phyloP scores from a whole-genome alignment of 2,329 filamentous ascomycete species.

The Nigrospora sphaerica region DNA sequence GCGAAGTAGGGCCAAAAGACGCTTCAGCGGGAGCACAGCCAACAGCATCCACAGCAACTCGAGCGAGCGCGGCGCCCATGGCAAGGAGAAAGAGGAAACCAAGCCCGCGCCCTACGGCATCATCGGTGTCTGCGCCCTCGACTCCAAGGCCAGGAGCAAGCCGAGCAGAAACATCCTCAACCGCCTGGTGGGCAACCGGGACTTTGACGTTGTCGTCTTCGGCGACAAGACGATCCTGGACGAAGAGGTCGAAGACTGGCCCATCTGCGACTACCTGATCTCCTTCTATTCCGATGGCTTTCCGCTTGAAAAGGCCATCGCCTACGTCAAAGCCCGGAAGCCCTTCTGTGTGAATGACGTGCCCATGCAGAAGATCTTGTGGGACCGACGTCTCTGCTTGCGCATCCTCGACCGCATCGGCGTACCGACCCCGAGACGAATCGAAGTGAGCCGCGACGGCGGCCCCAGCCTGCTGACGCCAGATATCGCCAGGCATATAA shows the following conservation, averaged over 20 bases:
- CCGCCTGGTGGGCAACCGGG: conserved; percentile 77
- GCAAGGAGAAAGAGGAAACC: conserved; percentile 51
- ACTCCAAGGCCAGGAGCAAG: conserved; percentile 94
- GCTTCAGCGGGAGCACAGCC: conserved; percentile 76
- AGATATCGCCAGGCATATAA: conserved; percentile 74
- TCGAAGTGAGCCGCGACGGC: conserved; percentile 91
- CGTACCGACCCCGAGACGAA: conserved; percentile 78
- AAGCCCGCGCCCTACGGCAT: conserved; percentile 56
- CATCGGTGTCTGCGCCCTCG: conserved; percentile 91
- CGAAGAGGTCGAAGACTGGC: conserved; percentile 48
- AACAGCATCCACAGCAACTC: conserved; percentile 75
- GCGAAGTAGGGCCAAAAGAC: conserved; percentile 62
- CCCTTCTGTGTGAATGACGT: conserved; percentile 97
- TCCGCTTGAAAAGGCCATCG: conserved; percentile 91
- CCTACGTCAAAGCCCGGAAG: conserved; percentile 86
- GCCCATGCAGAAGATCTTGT: conserved; percentile 93
- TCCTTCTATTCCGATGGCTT: conserved; percentile 99
- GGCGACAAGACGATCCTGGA: conserved; percentile 98
- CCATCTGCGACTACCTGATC: conserved; percentile 75
- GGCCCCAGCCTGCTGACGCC: conserved; percentile 72
- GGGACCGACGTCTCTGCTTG: conserved; percentile 89
- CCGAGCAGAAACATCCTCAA: conserved; percentile 95
- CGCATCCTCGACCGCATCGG: conserved; percentile 81
- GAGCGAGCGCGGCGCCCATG: conserved; percentile 53
- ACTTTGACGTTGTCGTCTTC: conserved; percentile 96